Percentiles rank a stretch among this genome's conserved stretches.
phyloP scores from a whole-genome alignment of 257 asterid species.

The Solanum lycopersicoides region DNA sequence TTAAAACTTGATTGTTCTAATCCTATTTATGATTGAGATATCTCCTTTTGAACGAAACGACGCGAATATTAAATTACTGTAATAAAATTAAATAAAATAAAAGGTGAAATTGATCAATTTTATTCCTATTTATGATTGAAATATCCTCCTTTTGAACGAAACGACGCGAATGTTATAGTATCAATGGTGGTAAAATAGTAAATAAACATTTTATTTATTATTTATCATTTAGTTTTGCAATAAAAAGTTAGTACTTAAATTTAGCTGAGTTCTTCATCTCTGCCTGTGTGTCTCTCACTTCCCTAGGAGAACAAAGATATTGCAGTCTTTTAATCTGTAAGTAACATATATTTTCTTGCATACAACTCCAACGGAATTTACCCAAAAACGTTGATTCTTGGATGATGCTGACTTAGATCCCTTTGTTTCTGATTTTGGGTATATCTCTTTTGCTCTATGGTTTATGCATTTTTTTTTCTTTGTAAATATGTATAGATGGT shows the following conservation, averaged over 20 bases:
- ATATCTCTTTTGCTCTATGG: not conserved
- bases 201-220: not conserved
- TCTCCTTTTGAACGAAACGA: not conserved
- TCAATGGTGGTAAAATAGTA: not conserved
- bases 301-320: not conserved
- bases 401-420: not conserved
- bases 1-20: not conserved
- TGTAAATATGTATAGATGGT: not conserved
- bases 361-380: not conserved
- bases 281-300: not conserved
- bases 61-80: not conserved
- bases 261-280: not conserved
- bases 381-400: not conserved
- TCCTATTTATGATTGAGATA: not conserved
- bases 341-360: not conserved
- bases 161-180: not conserved
- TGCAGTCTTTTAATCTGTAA: not conserved
- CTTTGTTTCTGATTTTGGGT: not conserved
- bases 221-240: not conserved
- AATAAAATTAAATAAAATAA: not conserved
- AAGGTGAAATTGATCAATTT: not conserved
- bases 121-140: not conserved
- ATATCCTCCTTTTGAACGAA: not conserved
- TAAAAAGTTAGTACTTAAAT: not conserved
- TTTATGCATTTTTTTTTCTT: not conserved